Conservation (phyloP, 2,329 filamentous ascomycete species). For the Trichoderma semiorbis region DNA sequence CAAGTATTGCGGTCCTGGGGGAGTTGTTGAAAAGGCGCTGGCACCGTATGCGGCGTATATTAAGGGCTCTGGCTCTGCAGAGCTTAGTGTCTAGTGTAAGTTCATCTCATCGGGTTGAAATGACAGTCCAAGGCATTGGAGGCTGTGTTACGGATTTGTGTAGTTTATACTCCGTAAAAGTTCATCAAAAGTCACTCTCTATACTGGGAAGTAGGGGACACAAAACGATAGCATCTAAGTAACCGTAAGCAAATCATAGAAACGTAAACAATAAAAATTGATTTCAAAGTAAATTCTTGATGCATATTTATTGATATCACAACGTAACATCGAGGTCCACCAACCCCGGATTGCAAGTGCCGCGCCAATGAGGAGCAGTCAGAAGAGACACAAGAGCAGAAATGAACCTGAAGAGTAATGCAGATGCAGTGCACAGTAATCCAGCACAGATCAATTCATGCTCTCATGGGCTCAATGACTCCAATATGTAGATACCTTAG, state of each 20-base stretch:
- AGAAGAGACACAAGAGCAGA: not conserved
- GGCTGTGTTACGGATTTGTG: too few relatives aligned
- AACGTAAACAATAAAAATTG: too few relatives aligned
- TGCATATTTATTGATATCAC: not conserved
- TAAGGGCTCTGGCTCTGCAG: conserved; percentile 15
- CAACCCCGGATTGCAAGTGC: not conserved
- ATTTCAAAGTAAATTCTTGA: too few relatives aligned
- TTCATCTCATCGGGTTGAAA: not conserved
- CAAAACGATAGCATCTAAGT: too few relatives aligned
- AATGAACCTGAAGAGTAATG: not conserved
- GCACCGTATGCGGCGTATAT: conserved; percentile 38
- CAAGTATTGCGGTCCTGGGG: conserved; percentile 40
- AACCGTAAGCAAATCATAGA: too few relatives aligned
- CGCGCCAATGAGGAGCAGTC: not conserved
- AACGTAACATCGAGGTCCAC: not conserved
- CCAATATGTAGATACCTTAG: not conserved
- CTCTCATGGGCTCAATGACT: too few relatives aligned
- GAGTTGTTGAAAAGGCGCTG: conserved; percentile 38
- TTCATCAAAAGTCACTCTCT: too few relatives aligned
- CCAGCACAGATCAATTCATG: not conserved
- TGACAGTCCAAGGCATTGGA: not conserved
- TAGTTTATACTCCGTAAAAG: too few relatives aligned
- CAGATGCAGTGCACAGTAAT: not conserved
- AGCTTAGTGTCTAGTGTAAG: conserved; percentile 12
- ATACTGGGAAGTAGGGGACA: too few relatives aligned